These are phyloP conservation scores for Ziziphus jujuba DNA, from an alignment of 306 rosid species.

Conservation along the genomic window DNA sequence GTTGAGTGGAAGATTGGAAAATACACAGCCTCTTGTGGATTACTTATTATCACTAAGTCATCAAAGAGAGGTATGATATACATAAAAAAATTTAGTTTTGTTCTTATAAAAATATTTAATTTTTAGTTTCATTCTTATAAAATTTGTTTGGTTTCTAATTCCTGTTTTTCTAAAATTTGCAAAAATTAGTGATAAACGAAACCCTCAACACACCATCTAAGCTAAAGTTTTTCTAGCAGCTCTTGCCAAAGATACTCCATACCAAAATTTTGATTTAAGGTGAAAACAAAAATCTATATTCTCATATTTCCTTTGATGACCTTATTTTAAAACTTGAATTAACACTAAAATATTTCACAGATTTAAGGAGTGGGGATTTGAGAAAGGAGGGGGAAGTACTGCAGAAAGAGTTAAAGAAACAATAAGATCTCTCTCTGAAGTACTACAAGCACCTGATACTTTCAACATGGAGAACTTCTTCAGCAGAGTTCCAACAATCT, in stretches of 20 bases:
- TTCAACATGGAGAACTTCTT: constrained; percentile 57
- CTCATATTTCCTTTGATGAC: not conserved
- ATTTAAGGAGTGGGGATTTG: constrained; percentile 90
- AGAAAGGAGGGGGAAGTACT: constrained; percentile 92
- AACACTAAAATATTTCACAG: constrained; percentile 34
- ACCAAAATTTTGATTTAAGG: constrained; percentile 63
- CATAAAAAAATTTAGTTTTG: constrained; percentile 17
- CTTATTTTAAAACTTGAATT: not conserved
- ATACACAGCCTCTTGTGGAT: constrained; percentile 74
- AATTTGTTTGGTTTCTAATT: not conserved
- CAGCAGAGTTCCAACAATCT: constrained; percentile 70
- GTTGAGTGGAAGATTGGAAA: constrained; percentile 50
- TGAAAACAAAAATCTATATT: constrained; percentile 22
- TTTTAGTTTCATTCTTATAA: not conserved
- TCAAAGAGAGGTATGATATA: constrained; percentile 70
- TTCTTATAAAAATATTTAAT: not conserved
- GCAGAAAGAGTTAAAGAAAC: constrained; percentile 75
- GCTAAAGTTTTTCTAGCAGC: constrained; percentile 61
- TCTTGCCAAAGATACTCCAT: constrained; percentile 52
- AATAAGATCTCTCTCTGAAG: constrained; percentile 63
- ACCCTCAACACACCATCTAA: constrained; percentile 54
- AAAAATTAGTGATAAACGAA: constrained; percentile 72
- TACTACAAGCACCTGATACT: constrained; percentile 88
- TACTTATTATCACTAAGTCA: constrained; percentile 60
- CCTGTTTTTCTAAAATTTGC: constrained; percentile 22